phyloP scores from a whole-genome alignment of 2,329 filamentous ascomycete genomes.

The Sporothrix dimorphospora region DNA sequence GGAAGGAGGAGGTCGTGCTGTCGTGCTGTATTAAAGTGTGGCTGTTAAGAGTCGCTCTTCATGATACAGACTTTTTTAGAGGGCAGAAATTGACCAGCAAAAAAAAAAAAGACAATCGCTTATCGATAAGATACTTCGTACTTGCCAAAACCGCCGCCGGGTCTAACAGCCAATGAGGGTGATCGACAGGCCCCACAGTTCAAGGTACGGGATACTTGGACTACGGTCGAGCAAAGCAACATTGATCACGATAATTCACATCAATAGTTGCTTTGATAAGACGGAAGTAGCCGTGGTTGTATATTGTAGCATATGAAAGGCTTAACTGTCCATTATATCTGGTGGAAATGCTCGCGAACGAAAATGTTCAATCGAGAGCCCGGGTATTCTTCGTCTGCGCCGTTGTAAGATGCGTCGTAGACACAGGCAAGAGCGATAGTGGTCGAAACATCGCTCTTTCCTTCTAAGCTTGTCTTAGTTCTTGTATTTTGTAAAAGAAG shows the following conservation, averaged over 20 bases:
- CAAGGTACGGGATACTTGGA: background rate
- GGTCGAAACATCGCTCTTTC: background rate
- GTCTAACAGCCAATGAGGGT: background rate
- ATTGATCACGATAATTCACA: no score
- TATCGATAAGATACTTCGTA: conserved; percentile 28
- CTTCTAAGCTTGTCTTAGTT: background rate
- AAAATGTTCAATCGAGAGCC: background rate
- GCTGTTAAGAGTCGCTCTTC: background rate
- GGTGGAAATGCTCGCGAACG: no score
- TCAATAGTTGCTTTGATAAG: no score
- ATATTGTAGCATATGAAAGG: no score
- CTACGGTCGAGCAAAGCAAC: no score
- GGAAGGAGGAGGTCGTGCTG: background rate
- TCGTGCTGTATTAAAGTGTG: background rate
- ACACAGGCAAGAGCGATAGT: background rate
- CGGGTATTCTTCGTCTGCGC: background rate
- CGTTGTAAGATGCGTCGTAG: background rate
- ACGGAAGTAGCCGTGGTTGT: no score
- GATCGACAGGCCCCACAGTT: background rate
- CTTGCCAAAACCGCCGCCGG: background rate
- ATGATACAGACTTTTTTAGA: conserved; percentile 13
- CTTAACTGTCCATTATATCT: no score
- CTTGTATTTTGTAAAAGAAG: background rate
- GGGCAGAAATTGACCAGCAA: conserved; percentile 23
- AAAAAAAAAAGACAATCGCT: conserved; percentile 26